phyloP scores from a whole-genome alignment of 2,329 filamentous ascomycete genomes.

The Calonectria henricotiae region DNA sequence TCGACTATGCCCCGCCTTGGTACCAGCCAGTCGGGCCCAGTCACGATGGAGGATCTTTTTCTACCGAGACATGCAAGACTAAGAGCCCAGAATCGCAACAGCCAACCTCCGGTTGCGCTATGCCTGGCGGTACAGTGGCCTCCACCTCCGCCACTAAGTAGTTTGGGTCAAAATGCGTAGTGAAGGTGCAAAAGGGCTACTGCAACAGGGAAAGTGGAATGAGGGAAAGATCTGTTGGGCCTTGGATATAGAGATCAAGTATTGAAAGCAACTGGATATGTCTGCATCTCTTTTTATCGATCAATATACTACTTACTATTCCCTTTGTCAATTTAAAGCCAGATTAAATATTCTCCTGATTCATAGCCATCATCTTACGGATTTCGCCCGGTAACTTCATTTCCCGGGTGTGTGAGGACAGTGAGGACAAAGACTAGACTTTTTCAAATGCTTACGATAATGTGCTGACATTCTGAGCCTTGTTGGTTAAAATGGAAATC shows the following conservation, averaged over 20 bases:
- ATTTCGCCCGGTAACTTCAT: neutral
- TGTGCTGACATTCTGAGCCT: neutral
- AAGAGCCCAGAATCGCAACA: neutral
- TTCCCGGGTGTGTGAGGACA: neutral
- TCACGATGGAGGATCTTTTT: slow-evolving; percentile 1
- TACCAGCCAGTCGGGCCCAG: slow-evolving; percentile 22
- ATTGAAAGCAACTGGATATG: neutral
- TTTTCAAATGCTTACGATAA: neutral
- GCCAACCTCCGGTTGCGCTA: neutral
- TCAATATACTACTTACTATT: neutral
- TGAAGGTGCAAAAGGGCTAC: no score
- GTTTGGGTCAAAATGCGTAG: neutral
- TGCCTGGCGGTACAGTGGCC: neutral
- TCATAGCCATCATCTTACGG: neutral
- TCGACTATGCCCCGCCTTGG: slow-evolving; percentile 7
- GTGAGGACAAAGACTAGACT: no score
- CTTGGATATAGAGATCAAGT: neutral
- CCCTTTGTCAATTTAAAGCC: neutral
- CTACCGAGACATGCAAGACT: neutral
- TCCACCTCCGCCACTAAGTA: neutral
- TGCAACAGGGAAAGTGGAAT: neutral
- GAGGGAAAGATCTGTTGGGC: neutral
- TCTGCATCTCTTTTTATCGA: neutral
- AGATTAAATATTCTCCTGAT: neutral
- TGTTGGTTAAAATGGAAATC: no score